phyloP scores from a whole-genome alignment of 2,329 filamentous ascomycete genomes.

The Neophaeococcomyces aloes region DNA sequence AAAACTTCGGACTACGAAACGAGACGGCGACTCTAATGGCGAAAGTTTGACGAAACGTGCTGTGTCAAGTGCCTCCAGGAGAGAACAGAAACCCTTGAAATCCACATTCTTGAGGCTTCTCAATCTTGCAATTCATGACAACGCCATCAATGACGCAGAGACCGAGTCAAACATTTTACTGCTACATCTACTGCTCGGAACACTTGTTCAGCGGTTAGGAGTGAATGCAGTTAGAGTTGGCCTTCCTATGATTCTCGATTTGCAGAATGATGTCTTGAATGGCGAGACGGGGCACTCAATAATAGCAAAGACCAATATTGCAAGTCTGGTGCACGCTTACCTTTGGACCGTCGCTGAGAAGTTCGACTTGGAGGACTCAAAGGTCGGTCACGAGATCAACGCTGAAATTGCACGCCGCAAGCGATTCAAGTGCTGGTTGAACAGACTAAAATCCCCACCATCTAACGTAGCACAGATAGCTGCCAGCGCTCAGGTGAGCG shows the following conservation, averaged over 20 bases:
- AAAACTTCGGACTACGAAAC: slow-evolving; percentile 36
- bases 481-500: slow-evolving; percentile 32
- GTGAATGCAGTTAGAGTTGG: slow-evolving; percentile 71
- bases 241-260: slow-evolving; percentile 75
- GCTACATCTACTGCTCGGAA: slow-evolving; percentile 65
- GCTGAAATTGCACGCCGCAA: slow-evolving; percentile 66
- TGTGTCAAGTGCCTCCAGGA: slow-evolving; percentile 55
- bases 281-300: slow-evolving; percentile 43
- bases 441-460: slow-evolving; percentile 61
- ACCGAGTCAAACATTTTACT: slow-evolving; percentile 65
- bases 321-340: slow-evolving; percentile 79
- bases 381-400: slow-evolving; percentile 59
- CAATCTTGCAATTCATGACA: slow-evolving; percentile 83
- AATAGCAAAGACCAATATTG: slow-evolving; percentile 64
- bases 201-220: slow-evolving; percentile 64
- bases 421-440: slow-evolving; percentile 67
- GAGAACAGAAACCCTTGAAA: slow-evolving; percentile 49
- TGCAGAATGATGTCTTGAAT: slow-evolving; percentile 66
- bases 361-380: slow-evolving; percentile 63
- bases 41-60: slow-evolving; percentile 47
- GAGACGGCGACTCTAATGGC: slow-evolving; percentile 30
- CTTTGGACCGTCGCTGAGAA: slow-evolving; percentile 69
- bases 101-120: slow-evolving; percentile 72
- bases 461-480: slow-evolving; percentile 51
- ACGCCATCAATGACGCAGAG: slow-evolving; percentile 61